A percentile compares a stretch with the other conserved stretches of the same genome.
Evolutionary conservation across 106 monocot species (phyloP).

Genomic region (Posidonia australis): DNA sequence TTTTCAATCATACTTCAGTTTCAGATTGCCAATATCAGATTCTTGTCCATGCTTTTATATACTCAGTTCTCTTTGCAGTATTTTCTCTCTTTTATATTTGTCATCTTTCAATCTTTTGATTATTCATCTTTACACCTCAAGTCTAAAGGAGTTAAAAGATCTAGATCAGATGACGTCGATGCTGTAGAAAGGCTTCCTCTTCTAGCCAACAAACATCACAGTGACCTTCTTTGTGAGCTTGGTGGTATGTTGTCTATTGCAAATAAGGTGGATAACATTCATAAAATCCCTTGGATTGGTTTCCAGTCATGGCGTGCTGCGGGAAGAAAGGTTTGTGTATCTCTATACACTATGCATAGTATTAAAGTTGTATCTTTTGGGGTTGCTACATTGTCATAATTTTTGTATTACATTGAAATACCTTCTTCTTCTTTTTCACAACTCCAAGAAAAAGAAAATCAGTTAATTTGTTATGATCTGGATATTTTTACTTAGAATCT

Average conservation of each 20-base stretch:
- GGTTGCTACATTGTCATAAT: too few species aligned
- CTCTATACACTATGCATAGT: neutral
- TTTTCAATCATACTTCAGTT: neutral
- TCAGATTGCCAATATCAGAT: too few species aligned
- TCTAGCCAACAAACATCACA: constrained; percentile 48
- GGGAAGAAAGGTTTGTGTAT: constrained; percentile 54
- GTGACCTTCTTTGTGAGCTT: constrained; percentile 71
- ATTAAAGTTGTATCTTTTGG: too few species aligned
- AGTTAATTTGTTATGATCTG: too few species aligned
- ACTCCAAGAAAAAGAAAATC: too few species aligned
- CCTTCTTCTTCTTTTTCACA: too few species aligned
- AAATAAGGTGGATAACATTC: constrained; percentile 65
- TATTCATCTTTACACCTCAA: constrained; percentile 12
- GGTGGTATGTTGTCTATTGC: constrained; percentile 87
- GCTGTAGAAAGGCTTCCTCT: constrained; percentile 66
- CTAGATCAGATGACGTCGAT: constrained; percentile 75
- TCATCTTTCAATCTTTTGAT: neutral
- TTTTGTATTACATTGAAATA: too few species aligned
- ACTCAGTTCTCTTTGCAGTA: neutral
- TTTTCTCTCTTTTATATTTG: neutral
- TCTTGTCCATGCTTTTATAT: neutral
- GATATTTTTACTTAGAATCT: too few species aligned
- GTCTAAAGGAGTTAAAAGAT: constrained; percentile 57
- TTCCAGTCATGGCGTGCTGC: constrained; percentile 92
- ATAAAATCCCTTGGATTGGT: constrained; percentile 93